phyloP scores from a whole-genome alignment of 768 basidiomycete genomes.

The Sarcomyxa edulis region DNA sequence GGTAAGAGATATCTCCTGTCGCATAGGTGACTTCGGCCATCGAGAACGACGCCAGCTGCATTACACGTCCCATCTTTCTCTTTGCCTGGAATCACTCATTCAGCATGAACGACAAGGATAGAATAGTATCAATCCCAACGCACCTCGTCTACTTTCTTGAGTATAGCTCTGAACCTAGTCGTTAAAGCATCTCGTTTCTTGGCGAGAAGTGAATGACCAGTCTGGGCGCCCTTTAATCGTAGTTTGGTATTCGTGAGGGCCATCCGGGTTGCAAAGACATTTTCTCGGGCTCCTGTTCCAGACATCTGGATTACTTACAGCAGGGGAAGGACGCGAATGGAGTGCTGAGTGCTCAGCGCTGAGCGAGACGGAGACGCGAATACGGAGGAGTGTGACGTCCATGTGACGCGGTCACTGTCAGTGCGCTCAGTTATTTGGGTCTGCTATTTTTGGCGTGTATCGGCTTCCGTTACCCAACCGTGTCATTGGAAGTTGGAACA shows the following conservation, averaged over 20 bases:
- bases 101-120: slow-evolving; percentile 14
- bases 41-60: slow-evolving; percentile 98
- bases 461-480: no score
- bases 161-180: slow-evolving; percentile 89
- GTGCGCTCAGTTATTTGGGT: no score
- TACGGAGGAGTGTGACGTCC: neutral
- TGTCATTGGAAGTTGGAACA: no score
- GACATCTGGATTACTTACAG: slow-evolving; percentile 83
- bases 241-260: slow-evolving; percentile 90
- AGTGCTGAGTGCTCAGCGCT: neutral
- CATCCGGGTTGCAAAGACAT: slow-evolving; percentile 97
- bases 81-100: slow-evolving; percentile 65
- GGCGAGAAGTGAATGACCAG: slow-evolving; percentile 90
- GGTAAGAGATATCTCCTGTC: slow-evolving; percentile 95
- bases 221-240: slow-evolving; percentile 87
- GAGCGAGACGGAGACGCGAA: neutral
- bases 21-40: slow-evolving; percentile 98
- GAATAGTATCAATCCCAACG: slow-evolving; percentile 9
- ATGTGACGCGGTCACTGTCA: no score
- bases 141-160: slow-evolving; percentile 97
- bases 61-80: slow-evolving; percentile 97
- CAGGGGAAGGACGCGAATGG: slow-evolving; percentile 7
- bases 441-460: no score
- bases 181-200: slow-evolving; percentile 98
- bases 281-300: slow-evolving; percentile 84